phyloP scores from a whole-genome alignment of 495 filamentous ascomycete genomes.

The Halenospora varia region DNA sequence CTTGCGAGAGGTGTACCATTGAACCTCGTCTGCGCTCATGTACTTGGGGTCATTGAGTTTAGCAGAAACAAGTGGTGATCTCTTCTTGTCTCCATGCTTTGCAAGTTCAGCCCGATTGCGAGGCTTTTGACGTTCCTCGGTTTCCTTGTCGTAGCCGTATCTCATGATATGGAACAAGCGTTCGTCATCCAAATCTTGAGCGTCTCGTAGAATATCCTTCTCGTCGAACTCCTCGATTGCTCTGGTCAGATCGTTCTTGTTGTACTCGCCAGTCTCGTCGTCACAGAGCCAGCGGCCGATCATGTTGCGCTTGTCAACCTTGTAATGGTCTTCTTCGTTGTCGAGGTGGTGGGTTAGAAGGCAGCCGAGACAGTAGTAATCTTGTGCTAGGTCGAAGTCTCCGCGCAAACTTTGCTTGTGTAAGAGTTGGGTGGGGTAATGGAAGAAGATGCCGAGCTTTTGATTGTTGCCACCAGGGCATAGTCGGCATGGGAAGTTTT shows the following conservation, averaged over 20 bases:
- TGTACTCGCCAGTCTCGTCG: background rate
- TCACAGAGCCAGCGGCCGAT: constrained; percentile 8
- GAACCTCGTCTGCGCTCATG: background rate
- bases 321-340: constrained; percentile 15
- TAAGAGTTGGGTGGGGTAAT: background rate
- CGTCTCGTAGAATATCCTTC: background rate
- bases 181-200: constrained; percentile 1
- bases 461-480: background rate
- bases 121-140: constrained; percentile 12
- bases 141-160: constrained; percentile 8
- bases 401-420: background rate
- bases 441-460: background rate
- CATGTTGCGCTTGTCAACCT: constrained; percentile 4
- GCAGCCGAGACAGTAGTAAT: constrained; percentile 7
- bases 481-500: background rate
- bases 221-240: constrained; percentile 1
- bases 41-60: background rate
- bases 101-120: background rate
- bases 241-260: background rate
- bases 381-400: background rate
- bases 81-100: background rate
- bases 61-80: background rate
- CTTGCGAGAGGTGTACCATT: background rate
- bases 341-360: background rate
- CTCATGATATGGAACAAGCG: background rate